Conservation (phyloP, 768 basidiomycete species). For the Mycena latifolia region DNA sequence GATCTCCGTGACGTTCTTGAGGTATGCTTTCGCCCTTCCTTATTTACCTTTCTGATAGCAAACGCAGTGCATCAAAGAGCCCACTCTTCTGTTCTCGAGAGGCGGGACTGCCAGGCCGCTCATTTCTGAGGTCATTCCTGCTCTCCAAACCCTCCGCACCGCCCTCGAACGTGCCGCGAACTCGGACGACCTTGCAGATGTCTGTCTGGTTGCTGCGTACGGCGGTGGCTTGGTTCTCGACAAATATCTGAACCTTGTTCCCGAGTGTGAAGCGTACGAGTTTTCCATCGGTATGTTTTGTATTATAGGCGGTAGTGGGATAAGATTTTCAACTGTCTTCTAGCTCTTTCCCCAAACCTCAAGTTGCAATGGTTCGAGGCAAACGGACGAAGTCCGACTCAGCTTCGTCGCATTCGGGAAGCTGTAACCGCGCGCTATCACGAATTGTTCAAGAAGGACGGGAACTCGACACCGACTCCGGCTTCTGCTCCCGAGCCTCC, state of each 20-base stretch:
- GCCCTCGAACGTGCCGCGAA: conserved; percentile 8
- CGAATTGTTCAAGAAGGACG: conserved; percentile 15
- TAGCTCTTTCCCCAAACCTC: conserved; percentile 11
- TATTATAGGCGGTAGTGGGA: not conserved
- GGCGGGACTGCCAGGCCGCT: conserved; percentile 15
- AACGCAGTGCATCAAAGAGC: conserved; percentile 14
- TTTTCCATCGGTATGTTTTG: conserved; percentile 13
- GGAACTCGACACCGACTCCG: not conserved
- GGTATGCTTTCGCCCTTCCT: not conserved
- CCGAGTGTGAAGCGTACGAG: conserved; percentile 17
- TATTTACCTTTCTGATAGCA: not conserved
- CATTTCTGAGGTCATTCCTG: conserved; percentile 21
- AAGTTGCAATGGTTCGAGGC: conserved; percentile 11
- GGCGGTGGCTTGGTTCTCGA: conserved; percentile 8
- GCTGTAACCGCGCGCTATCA: not conserved
- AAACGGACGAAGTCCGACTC: not conserved
- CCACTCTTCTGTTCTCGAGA: conserved; percentile 10
- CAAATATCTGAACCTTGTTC: conserved; percentile 16
- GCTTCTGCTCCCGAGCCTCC: not conserved
- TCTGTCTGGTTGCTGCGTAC: conserved; percentile 25
- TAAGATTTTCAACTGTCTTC: not conserved
- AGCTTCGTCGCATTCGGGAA: conserved; percentile 14
- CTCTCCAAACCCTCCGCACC: conserved; percentile 13
- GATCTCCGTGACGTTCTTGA: too few species aligned
- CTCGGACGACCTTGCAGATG: not conserved